Percentiles rank a stretch among this genome's conserved stretches.
phyloP scores from a whole-genome alignment of 2,329 filamentous ascomycete genomes.

The Colletotrichum sp. region DNA sequence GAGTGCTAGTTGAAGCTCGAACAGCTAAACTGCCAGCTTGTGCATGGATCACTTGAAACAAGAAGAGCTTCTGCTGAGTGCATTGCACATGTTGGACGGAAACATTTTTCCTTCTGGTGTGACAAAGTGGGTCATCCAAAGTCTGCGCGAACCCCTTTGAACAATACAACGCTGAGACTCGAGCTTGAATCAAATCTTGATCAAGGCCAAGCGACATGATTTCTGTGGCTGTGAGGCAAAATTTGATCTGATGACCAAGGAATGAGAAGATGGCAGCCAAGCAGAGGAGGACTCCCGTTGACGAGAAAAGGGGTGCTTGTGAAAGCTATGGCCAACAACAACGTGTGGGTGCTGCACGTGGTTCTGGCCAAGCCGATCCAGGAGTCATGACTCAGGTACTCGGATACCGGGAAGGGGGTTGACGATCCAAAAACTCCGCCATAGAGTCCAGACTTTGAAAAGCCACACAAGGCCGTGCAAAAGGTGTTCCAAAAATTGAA shows the following conservation, averaged over 20 bases:
- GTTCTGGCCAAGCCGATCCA: neutral
- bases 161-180: neutral
- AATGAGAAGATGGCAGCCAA: neutral
- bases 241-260: neutral
- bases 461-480: neutral
- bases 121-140: neutral
- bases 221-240: neutral
- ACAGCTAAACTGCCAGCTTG: neutral
- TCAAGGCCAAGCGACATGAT: neutral
- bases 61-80: neutral
- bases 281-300: neutral
- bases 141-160: neutral
- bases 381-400: neutral
- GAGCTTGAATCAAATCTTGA: neutral
- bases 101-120: neutral
- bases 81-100: neutral
- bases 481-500: neutral
- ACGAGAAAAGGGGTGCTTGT: neutral
- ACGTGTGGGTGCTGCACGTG: neutral
- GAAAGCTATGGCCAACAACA: neutral
- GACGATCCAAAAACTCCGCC: neutral
- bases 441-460: neutral
- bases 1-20: neutral
- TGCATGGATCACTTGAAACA: neutral
- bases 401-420: neutral